Conservation (phyloP, 208 protist species). For the Wallacemonas sp. region DNA sequence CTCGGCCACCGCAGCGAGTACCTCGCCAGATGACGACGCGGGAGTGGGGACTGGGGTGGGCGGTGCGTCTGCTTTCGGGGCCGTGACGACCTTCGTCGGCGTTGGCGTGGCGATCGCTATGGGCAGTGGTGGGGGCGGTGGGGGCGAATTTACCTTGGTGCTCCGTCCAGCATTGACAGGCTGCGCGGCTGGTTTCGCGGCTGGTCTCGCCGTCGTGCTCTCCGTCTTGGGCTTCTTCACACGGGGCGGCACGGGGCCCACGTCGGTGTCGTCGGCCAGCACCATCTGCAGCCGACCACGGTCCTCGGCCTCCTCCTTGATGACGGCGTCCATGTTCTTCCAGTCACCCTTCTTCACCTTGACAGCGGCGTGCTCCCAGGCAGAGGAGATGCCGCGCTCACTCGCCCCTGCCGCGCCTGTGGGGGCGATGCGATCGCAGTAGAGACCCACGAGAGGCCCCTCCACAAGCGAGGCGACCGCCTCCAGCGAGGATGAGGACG, state of each 20-base stretch:
- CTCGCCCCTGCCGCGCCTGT: not conserved
- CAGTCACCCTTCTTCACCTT: constrained; percentile 47
- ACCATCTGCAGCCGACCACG: not conserved
- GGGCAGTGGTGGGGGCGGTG: too few species aligned
- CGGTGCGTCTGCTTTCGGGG: too few species aligned
- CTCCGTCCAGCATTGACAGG: too few species aligned
- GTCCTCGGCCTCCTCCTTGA: constrained; percentile 25
- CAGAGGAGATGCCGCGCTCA: constrained; percentile 13
- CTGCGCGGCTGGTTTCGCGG: too few species aligned
- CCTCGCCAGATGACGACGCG: not conserved
- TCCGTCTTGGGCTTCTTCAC: too few species aligned
- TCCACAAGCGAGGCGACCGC: not conserved
- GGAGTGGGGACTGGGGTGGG: not conserved
- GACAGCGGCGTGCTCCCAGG: constrained; percentile 1
- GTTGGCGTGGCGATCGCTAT: too few species aligned
- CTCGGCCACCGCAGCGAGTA: constrained; percentile 20
- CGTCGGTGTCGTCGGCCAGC: not conserved
- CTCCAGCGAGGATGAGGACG: not conserved
- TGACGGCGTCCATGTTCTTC: constrained; percentile 53
- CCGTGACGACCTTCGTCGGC: too few species aligned
- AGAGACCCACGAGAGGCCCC: constrained; percentile 21
- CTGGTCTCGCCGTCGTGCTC: not conserved
- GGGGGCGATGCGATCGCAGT: constrained; percentile 17
- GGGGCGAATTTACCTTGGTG: too few species aligned
- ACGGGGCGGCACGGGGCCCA: too few species aligned